Evolutionary conservation across 768 basidiomycete species (phyloP), one percentile per base, ranked within the genome.

Genomic region (Tephrocybe rancida): DNA sequence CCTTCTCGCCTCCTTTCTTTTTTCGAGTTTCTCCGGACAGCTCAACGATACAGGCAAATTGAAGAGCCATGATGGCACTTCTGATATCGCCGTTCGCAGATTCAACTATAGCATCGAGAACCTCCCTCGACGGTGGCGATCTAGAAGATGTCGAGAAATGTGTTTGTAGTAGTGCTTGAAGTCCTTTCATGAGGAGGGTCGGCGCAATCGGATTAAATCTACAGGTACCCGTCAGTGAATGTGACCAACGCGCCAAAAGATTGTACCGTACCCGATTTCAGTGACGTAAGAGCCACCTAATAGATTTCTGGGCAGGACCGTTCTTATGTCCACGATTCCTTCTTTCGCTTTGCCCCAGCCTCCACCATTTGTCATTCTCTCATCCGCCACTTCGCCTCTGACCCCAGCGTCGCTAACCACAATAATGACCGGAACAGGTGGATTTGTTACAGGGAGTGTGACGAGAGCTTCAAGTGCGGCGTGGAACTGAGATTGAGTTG

Each of bases 201-300:
- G 85, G 80, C 0, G 97, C 94, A 44, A 99, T 87, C 0, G 96
- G 88, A 58, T 97, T 93, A 72, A 98, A 98, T 39, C 95, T 96
- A 61, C 54, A 54, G 7, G 47, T 38, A 13, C 26, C 41, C 14
- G 42, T 37, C 24, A 57, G 49, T 41, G n/a, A 38, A 18, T 5
- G 5, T 18, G 37, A 22, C 44, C 25, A 44, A 30, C 45, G 26
- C 38, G 29, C 21, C 37, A 26, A 34, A n/a, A 43, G 50, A 29
- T 25, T 14, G 24, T 26, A 8, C 1, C 25, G 42, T 65, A 95
- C 95, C 77, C 75, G 50, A 98, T 87, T 58, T 89, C 82, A n/a
- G 83, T 85, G 48, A 92, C 88, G 61, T 83, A 90, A 0, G 87
- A 86, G 4, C 87, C 83, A n/a, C 77, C 69, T 24, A 91, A 65